Conservation (phyloP, 2,329 filamentous ascomycete genomes). For the Macrophomina tecta region DNA sequence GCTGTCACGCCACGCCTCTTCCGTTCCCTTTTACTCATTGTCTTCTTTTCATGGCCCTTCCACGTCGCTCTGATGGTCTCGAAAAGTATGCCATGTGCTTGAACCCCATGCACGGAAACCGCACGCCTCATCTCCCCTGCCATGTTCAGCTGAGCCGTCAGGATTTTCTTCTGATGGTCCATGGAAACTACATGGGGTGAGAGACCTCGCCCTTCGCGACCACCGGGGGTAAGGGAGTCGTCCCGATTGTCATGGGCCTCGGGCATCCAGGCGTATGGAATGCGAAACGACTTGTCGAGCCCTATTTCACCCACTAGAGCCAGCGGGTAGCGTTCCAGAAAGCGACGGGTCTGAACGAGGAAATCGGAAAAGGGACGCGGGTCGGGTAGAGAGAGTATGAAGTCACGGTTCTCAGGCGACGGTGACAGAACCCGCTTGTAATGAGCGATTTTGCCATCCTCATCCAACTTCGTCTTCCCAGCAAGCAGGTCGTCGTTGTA, state of each 20-base stretch:
- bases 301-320: constrained; percentile 80
- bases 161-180: constrained; percentile 70
- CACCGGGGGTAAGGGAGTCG: constrained; percentile 67
- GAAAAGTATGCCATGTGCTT: constrained; percentile 74
- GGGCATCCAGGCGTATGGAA: constrained; percentile 66
- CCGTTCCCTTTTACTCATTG: constrained; percentile 64
- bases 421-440: constrained; percentile 71
- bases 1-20: constrained; percentile 34
- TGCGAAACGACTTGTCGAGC: constrained; percentile 76
- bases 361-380: constrained; percentile 66
- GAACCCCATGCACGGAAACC: constrained; percentile 75
- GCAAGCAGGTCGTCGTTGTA: constrained; percentile 62
- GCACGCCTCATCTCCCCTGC: constrained; percentile 70
- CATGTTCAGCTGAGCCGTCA: constrained; percentile 72
- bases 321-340: constrained; percentile 63
- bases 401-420: constrained; percentile 56
- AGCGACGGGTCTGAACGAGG: constrained; percentile 60
- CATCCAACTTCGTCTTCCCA: constrained; percentile 42
- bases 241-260: constrained; percentile 50
- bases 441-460: constrained; percentile 60
- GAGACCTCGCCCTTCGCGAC: constrained; percentile 71
- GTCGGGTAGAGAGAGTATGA: constrained; percentile 62
- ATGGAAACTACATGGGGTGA: constrained; percentile 72
- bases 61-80: constrained; percentile 70
- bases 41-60: constrained; percentile 71